Evolutionary conservation across 768 basidiomycete species (phyloP), one percentile per base, ranked within the genome.

Genomic region (Lactarius sanguifluus): DNA sequence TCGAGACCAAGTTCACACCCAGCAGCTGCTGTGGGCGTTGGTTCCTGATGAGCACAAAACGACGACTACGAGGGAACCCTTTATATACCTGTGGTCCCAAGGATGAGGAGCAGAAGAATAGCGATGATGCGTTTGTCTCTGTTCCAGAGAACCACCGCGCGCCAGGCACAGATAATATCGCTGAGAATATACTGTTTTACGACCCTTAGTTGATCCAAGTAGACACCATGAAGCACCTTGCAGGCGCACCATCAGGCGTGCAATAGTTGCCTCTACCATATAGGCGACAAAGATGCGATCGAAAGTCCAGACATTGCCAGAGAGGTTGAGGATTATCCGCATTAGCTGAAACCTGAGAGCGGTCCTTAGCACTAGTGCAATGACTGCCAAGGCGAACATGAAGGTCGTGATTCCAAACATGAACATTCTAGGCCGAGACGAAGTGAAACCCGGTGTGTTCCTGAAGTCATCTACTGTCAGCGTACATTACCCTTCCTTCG

Each of bases 91-190:
- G 5, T 25, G 2, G 36, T 58, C n/a, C 30, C 36, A 13, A 58
- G 36, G 36, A 58, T 16, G 36, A 34, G 2, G n/a, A 40, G n/a
- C 6, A 40, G 32, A 25, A 58, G 57, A 15, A 58, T 12, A 1
- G 57, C n/a, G 2, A 58, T 12, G 2, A 58, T 12, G 20, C 57
- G 57, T 25, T 40, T 58, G 38, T 58, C 36, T 38, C 6, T 36
- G 57, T 58, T 40, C 57, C 36, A 58, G n/a, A 58, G 18, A n/a
- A 58, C 57, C 12, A 23, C 57, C 0, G 57, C 57, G 6, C 57
- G 57, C 36, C 57, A 58, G 3, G 36, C 36, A 13, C 57, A 40
- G 13, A 58, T 25, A n/a, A 40, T 10, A 40, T 58, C 57, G 36
- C 57, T 58, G 0, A 34, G 18, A 58, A 50, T 50, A 50, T 23